These are phyloP conservation scores for Prinsepia uniflora DNA, from an alignment of 306 rosid species.

Conservation along the genomic window DNA sequence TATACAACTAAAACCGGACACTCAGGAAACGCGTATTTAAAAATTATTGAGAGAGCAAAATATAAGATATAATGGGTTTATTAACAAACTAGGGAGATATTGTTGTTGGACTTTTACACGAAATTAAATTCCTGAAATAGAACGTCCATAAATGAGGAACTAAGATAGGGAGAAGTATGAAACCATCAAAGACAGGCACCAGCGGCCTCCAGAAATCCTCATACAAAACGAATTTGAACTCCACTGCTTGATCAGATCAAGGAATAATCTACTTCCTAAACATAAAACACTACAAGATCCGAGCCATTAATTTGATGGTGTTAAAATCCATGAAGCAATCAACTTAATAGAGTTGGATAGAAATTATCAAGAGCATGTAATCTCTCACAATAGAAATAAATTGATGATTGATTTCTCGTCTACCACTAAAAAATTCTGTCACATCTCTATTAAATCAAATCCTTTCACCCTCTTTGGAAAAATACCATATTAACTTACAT, in stretches of 20 bases:
- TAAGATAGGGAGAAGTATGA: background rate
- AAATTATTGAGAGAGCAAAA: background rate
- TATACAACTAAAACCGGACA: conserved; percentile 6
- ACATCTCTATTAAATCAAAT: background rate
- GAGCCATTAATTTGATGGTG: background rate
- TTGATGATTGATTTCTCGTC: background rate
- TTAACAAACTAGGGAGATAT: background rate
- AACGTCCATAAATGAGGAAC: background rate
- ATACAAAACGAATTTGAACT: background rate
- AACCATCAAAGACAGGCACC: background rate
- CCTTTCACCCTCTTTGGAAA: background rate
- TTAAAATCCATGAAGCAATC: conserved; percentile 1
- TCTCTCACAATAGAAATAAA: background rate
- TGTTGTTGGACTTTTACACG: background rate
- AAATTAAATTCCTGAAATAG: background rate
- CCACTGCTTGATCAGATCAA: background rate
- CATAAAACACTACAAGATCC: background rate
- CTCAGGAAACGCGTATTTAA: background rate
- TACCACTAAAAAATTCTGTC: background rate
- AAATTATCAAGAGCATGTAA: background rate
- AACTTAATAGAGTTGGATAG: background rate
- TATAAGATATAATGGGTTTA: background rate
- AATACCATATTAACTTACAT: too few relatives aligned
- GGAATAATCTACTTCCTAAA: conserved; percentile 6
- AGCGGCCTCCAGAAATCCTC: background rate